Evolutionary conservation across 2,329 filamentous ascomycete genomes (phyloP), one percentile per base, ranked within the genome.

Genomic region (Aurifilum marmelostoma): DNA sequence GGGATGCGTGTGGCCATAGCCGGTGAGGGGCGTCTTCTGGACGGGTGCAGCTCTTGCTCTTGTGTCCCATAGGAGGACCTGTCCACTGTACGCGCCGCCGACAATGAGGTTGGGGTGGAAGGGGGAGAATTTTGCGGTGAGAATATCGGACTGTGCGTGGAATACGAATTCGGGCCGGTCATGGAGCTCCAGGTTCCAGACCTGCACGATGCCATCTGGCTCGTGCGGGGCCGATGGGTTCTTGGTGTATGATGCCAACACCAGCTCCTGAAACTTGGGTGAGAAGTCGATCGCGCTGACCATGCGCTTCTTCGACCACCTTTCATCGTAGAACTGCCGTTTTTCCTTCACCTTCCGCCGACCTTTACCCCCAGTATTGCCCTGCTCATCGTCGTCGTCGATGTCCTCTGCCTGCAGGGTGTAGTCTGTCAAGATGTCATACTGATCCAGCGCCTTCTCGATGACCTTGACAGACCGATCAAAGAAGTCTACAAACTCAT

Each of bases 301-400:
- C 92, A 97, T 97, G 73, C 94, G 91, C 83, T 97, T 97, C 84
- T 97, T 97, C 76, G 93, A 97, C 92, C 95, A 97, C 77, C 94
- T 88, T 71, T 97, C 92, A 76, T 97, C 94, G 80, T 92, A 97
- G 80, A 98, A 97, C 75, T 97, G 95, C 47, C 92, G 90, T 63
- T 97, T 85, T 80, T 99, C 94, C 78, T 92, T 95, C 75, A 97
- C 88, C 72, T 91, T 87, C 73, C 92, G 85, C 54, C 91, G 89
- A 64, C 90, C 91, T 72, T 91, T 91, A 4, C 90, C 91, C 41
- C 88, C 87, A 2, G 87, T 88, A 69, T 91, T 91, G 21, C 91
- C 91, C 73, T 93, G 90, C 73, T 93, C 94, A 68, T 97, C 93
- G 63, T 97, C 94, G 61, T 97, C 93, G 54, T 96, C 88, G 14